These are phyloP conservation scores for Pleurotus giganteus DNA, from an alignment of 768 basidiomycete genomes.

Conservation along the genomic window DNA sequence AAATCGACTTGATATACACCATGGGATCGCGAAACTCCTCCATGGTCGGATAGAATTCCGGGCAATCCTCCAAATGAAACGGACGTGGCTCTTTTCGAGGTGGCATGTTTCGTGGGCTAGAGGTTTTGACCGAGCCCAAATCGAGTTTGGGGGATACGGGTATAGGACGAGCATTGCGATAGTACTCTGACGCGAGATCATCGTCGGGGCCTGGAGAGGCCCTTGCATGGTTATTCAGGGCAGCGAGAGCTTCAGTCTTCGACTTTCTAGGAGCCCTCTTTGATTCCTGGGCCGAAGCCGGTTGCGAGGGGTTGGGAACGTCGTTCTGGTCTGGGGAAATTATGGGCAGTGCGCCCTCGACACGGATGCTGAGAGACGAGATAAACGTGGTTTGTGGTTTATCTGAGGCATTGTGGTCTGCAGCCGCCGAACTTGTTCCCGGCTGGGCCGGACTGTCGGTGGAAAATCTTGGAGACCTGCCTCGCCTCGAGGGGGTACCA, in stretches of 20 bases:
- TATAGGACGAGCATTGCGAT: slow-evolving; percentile 55
- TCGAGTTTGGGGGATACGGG: slow-evolving; percentile 63
- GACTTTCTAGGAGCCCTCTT: slow-evolving; percentile 85
- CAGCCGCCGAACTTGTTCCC: slow-evolving; percentile 34
- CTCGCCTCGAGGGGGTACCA: slow-evolving; percentile 61
- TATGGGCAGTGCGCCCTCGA: slow-evolving; percentile 64
- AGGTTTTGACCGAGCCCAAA: slow-evolving; percentile 69
- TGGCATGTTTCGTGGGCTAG: slow-evolving; percentile 41
- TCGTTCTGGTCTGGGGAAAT: slow-evolving; percentile 48
- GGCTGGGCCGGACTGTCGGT: slow-evolving; percentile 46
- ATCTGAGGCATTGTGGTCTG: slow-evolving; percentile 46
- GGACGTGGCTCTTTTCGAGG: slow-evolving; percentile 53
- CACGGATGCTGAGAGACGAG: slow-evolving; percentile 75
- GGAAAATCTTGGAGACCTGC: slow-evolving; percentile 57
- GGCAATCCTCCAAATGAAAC: slow-evolving; percentile 88
- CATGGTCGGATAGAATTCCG: slow-evolving; percentile 80
- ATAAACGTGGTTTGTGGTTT: slow-evolving; percentile 52
- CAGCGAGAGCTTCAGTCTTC: slow-evolving; percentile 84
- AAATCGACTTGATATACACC: slow-evolving; percentile 85
- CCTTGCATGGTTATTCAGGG: slow-evolving; percentile 66
- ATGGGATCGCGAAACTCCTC: slow-evolving; percentile 95
- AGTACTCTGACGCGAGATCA: slow-evolving; percentile 47
- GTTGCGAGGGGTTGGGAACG: slow-evolving; percentile 28
- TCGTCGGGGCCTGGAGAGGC: slow-evolving; percentile 57
- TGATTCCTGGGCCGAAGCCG: slow-evolving; percentile 39